Evolutionary conservation across 371 early-diverging fungal genomes (phyloP).

Genomic region (Syncephalis plumigaleata): DNA sequence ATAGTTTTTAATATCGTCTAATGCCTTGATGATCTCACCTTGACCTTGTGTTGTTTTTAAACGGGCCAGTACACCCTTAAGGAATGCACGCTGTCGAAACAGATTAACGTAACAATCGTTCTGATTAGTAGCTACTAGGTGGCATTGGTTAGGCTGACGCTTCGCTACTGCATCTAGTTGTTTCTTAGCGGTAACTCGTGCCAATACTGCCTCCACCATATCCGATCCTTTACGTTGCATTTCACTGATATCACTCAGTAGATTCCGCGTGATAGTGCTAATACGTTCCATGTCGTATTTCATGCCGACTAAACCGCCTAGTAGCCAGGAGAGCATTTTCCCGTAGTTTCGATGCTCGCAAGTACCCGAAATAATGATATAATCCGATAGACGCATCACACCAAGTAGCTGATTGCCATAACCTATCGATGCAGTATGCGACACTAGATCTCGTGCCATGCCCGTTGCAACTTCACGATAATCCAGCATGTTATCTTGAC

Average conservation of each 20-base stretch:
- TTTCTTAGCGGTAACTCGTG: conserved; percentile 17
- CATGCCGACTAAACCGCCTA: conserved; percentile 27
- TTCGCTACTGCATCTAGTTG: conserved; percentile 10
- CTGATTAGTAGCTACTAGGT: conserved; percentile 4
- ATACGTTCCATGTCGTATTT: conserved; percentile 41
- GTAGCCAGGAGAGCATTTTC: conserved; percentile 21
- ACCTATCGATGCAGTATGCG: conserved; percentile 35
- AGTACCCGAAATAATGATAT: conserved; percentile 25
- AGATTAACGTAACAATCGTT: conserved; percentile 21
- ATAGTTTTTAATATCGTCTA: conserved; percentile 12
- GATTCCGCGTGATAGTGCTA: conserved; percentile 33
- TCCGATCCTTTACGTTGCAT: conserved; percentile 37
- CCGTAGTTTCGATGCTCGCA: conserved; percentile 17
- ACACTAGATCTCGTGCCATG: conserved; percentile 29
- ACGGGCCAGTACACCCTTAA: conserved; percentile 19
- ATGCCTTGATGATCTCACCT: conserved; percentile 8
- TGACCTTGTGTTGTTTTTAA: conserved; percentile 11
- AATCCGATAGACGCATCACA: conserved; percentile 29
- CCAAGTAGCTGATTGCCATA: conserved; percentile 34
- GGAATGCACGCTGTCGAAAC: conserved; percentile 39
- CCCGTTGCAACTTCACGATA: conserved; percentile 29
- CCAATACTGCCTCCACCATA: conserved; percentile 23
- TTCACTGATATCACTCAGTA: conserved; percentile 34
- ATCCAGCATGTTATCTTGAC: conserved; percentile 14
- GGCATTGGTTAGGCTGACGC: too few species aligned